Base-by-base conservation (phyloP, 805 yeast genomes). In the Candida dajiaensis region DNA sequence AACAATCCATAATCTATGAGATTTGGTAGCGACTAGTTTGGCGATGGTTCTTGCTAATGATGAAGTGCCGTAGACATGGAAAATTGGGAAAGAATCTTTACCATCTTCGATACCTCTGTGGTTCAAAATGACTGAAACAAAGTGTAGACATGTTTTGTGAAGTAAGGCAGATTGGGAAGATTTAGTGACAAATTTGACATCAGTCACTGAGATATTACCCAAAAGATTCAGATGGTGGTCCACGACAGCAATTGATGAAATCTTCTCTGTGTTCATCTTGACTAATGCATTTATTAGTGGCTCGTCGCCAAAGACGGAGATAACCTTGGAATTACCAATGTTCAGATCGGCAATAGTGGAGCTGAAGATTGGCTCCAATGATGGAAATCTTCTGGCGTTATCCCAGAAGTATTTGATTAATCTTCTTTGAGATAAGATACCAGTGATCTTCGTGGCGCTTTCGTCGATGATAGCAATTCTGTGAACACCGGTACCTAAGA, bases 41-140 rank as follows among this genome's bases (percentile, higher is more conserved):
- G 98, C 98, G 59, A 94, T 77, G 9, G 95, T 89, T 64, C 96
- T 78, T 29, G 89, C 95, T 43, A 94, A 73, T 0, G 94, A 82
- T 10, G 95, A 80, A 37, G 77, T 75, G 50, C 80, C 78, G 51
- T 87, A 83, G 22, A 92, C 97, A 64, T 92, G 96, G 75, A 92
- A 92, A 37, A 94, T 92, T 16, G 99, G 99, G 73, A 85, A 92
- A 38, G 95, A 89, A 69, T 92, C 99, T 66, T 90, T 89, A 44
- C 97, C 97, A 61, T 89, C 90, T 59, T 85, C 95, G 28, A 92
- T 74, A 19, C 99, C 99, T 61, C 96, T 82, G 46, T 83, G 83
- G 53, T 85, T 83, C 52, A 94, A 75, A 50, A 90, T 89, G 51
- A 89, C 84, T 13, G 95, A 81, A 48, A 92, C 80, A 63, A 92